Conservation (phyloP, 768 basidiomycete genomes). For the Kwoniella heveanensis region DNA sequence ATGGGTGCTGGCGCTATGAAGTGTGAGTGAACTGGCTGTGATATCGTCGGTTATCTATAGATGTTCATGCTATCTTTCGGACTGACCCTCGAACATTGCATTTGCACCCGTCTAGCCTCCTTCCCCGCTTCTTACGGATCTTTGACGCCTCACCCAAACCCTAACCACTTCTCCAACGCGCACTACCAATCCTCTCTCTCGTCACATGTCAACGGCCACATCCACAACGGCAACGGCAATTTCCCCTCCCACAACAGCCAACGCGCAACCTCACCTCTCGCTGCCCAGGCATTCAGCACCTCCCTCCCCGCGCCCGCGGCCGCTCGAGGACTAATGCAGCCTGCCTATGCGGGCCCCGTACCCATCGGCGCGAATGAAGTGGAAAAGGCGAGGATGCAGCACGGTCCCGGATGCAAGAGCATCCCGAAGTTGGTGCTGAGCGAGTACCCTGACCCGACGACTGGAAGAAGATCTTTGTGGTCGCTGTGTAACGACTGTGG, state of each 20-base stretch:
- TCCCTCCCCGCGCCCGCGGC: slow-evolving; percentile 32
- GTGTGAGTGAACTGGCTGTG: no score
- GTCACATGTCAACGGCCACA: slow-evolving; percentile 4
- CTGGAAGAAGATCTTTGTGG: slow-evolving; percentile 45
- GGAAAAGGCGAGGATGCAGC: slow-evolving; percentile 37
- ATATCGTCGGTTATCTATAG: no score
- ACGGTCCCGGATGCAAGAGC: slow-evolving; percentile 42
- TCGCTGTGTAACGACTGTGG: slow-evolving; percentile 46
- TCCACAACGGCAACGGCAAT: not conserved
- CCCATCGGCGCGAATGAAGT: slow-evolving; percentile 36
- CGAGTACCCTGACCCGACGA: slow-evolving; percentile 43
- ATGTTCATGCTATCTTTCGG: no score
- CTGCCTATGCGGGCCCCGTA: slow-evolving; percentile 31
- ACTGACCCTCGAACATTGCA: no score
- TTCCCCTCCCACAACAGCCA: slow-evolving; percentile 1
- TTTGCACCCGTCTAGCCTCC: slow-evolving; percentile 1
- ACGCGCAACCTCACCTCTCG: slow-evolving; percentile 34
- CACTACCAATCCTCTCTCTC: slow-evolving; percentile 13
- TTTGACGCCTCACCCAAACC: slow-evolving; percentile 45
- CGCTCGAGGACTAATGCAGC: slow-evolving; percentile 42
- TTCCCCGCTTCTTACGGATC: slow-evolving; percentile 27
- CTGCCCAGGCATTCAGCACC: slow-evolving; percentile 47
- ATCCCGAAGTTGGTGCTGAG: slow-evolving; percentile 44
- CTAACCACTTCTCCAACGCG: slow-evolving; percentile 47
- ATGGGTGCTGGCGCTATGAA: slow-evolving; percentile 23